Evolutionary conservation across 495 filamentous ascomycete species (phyloP), one percentile per base, ranked within the genome.

Genomic region (Aspergillus nanangensis): DNA sequence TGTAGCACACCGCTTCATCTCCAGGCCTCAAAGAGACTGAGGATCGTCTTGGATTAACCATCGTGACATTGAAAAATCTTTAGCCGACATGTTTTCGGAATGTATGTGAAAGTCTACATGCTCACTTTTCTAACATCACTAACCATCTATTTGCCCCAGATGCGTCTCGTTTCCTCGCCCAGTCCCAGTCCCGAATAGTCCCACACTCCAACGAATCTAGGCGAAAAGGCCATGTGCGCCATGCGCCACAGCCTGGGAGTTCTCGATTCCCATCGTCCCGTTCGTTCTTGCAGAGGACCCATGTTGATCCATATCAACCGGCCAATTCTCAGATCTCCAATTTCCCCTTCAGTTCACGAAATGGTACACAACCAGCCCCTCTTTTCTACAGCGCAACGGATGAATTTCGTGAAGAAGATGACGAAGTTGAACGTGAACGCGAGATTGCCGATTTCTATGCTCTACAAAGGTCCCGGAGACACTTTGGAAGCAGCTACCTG

Each of bases 151-250:
- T 41, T 37, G 33, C 31, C 22, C 35, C 18, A 98, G 93, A 98
- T 86, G 93, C 93, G 55, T 97, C 94, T 43, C 86, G 85, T 41
- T 98, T 98, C 63, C 83, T 98, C 50, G 90, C 93, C 39, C 93
- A 98, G 78, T 97, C 93, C 43, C 91, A 96, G 71, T 95, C 93
- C 25, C 83, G 90, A 41, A 69, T 89, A 78, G 76, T 69, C 73
- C 84, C 63, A 66, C 81, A 82, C 51, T 74, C 78, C 18, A 84
- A 87, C 38, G 78, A 75, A 50, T 45, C 62, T 63, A 70, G 72
- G 39, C 59, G 70, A 52, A 74, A 71, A 46, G 74, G 71, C 24
- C 61, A 70, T 54, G 74, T 75, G 41, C 69, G 72, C 24, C 68
- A 65, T 27, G 67, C 59, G 45, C 61, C 60, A 34, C 66, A 55